phyloP scores from a whole-genome alignment of 345 rosid genomes.

The Salix udensis region DNA sequence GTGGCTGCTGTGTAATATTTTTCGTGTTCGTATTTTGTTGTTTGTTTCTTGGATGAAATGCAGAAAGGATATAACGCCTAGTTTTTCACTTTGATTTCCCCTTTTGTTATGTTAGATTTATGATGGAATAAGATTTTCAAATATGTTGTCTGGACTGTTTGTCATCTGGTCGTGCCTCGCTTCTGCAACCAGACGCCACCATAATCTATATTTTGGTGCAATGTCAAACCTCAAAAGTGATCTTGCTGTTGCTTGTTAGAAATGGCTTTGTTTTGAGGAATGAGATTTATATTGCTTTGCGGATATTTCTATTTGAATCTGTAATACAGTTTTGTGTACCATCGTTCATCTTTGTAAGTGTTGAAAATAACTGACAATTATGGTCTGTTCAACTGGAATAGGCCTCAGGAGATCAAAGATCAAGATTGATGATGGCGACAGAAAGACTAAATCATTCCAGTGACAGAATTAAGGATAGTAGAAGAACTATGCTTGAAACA shows the following conservation, averaged over 20 bases:
- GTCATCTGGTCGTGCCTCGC: background rate
- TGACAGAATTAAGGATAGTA: conserved; percentile 78
- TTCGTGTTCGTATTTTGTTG: too few relatives aligned
- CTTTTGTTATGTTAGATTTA: background rate
- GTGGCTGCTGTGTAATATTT: too few relatives aligned
- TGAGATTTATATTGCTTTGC: background rate
- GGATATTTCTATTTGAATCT: background rate
- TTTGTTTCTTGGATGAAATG: too few relatives aligned
- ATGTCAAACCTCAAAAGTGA: background rate
- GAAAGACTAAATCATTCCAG: conserved; percentile 62
- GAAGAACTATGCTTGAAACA: conserved; percentile 91
- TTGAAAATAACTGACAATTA: background rate
- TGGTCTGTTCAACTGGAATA: conserved; percentile 22
- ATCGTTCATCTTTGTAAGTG: background rate
- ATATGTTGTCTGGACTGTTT: too few relatives aligned
- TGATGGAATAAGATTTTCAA: background rate
- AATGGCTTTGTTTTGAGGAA: background rate
- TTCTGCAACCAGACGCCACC: background rate
- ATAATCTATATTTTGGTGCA: background rate
- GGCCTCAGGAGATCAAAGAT: conserved; percentile 92
- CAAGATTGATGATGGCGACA: conserved; percentile 76
- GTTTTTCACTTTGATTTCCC: too few relatives aligned
- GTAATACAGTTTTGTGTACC: background rate
- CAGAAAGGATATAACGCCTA: too few relatives aligned
- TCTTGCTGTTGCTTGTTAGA: background rate